Evolutionary conservation across 345 rosid species (phyloP).

Genomic region (Populus alba): DNA sequence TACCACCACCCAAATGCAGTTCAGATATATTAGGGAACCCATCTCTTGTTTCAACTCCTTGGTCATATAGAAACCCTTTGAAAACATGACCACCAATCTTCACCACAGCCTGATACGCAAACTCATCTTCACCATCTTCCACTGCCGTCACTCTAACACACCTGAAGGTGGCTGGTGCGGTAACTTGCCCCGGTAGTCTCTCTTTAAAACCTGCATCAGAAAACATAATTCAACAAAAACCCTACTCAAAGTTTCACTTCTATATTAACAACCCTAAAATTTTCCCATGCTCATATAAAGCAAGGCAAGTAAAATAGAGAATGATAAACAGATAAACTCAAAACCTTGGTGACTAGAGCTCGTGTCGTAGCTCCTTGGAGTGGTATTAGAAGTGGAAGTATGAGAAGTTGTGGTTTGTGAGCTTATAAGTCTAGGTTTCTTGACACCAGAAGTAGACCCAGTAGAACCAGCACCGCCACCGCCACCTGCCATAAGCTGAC

Average conservation of each 20-base stretch:
- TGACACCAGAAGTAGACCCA: slow-evolving; percentile 70
- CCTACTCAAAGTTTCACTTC: slow-evolving; percentile 20
- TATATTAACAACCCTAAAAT: background rate
- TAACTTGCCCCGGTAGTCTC: slow-evolving; percentile 71
- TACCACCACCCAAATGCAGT: slow-evolving; percentile 71
- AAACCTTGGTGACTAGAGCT: slow-evolving; percentile 91
- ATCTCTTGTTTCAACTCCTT: slow-evolving; percentile 70
- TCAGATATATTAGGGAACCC: slow-evolving; percentile 78
- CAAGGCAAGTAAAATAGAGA: background rate
- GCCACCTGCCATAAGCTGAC: slow-evolving; percentile 54
- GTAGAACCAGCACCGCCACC: slow-evolving; percentile 58
- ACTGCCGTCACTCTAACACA: slow-evolving; percentile 91
- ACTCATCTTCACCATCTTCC: slow-evolving; percentile 90
- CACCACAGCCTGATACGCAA: slow-evolving; percentile 85
- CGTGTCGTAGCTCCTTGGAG: slow-evolving; percentile 89
- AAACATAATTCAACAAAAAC: slow-evolving; percentile 19
- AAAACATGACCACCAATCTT: slow-evolving; percentile 89
- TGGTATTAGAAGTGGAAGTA: slow-evolving; percentile 84
- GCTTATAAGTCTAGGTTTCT: slow-evolving; percentile 69
- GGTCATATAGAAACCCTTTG: slow-evolving; percentile 87
- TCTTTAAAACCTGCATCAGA: slow-evolving; percentile 61
- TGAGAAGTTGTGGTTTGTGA: slow-evolving; percentile 78
- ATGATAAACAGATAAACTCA: background rate
- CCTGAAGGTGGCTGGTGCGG: slow-evolving; percentile 87
- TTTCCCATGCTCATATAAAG: background rate